Conservation (phyloP, 2,329 filamentous ascomycete species). For the Neoarthrinium moseri region DNA sequence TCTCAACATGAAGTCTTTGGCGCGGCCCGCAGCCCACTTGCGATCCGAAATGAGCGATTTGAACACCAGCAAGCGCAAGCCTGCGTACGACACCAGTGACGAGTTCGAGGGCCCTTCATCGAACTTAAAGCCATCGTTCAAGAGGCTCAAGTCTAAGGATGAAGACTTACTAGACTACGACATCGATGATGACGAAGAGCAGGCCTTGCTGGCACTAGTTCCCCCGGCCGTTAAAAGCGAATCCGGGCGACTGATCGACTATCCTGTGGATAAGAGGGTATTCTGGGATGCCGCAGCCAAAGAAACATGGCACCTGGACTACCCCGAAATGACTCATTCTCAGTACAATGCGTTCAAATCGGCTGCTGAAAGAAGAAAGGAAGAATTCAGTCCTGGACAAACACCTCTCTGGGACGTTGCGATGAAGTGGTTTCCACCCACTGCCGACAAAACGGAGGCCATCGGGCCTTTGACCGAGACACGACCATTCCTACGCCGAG, state of each 20-base stretch:
- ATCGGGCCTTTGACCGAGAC: constrained; percentile 15
- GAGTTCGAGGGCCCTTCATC: constrained; percentile 39
- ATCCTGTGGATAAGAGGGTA: constrained; percentile 51
- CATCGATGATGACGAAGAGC: constrained; percentile 35
- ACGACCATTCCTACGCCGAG: constrained; percentile 22
- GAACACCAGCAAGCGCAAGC: constrained; percentile 56
- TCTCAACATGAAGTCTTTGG: constrained; percentile 40
- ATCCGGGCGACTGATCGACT: constrained; percentile 57
- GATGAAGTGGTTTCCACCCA: constrained; percentile 57
- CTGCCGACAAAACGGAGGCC: constrained; percentile 12
- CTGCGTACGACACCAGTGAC: constrained; percentile 49
- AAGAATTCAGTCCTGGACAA: constrained; percentile 52
- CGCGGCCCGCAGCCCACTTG: constrained; percentile 18
- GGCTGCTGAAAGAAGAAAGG: constrained; percentile 48
- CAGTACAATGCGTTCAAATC: constrained; percentile 55
- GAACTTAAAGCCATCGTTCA: constrained; percentile 48
- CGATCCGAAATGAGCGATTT: constrained; percentile 30
- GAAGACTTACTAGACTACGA: constrained; percentile 36
- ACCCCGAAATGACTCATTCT: constrained; percentile 62
- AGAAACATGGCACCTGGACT: constrained; percentile 58
- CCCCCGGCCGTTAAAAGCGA: constrained; percentile 47
- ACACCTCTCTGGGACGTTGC: constrained; percentile 55
- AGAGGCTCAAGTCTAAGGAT: constrained; percentile 52
- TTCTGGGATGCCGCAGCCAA: constrained; percentile 58
- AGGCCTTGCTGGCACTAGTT: constrained; percentile 45